phyloP scores from a whole-genome alignment of 768 basidiomycete species.

The Termitomyces sp. region DNA sequence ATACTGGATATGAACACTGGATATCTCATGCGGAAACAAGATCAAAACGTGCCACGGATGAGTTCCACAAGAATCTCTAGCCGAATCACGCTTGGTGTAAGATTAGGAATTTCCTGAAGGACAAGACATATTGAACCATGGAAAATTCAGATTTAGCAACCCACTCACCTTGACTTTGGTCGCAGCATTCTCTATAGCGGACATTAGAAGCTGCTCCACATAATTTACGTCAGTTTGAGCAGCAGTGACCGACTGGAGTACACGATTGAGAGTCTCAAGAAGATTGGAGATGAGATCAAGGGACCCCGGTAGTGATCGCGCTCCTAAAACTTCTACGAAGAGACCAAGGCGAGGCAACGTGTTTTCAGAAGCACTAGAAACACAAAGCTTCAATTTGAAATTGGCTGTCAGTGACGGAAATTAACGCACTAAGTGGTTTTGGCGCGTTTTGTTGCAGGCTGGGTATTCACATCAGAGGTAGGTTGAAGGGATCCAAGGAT shows the following conservation, averaged over 20 bases:
- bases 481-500: slow-evolving; percentile 52
- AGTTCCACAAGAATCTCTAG: slow-evolving; percentile 86
- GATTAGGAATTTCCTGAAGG: slow-evolving; percentile 47
- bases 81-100: slow-evolving; percentile 58
- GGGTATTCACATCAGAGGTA: slow-evolving; percentile 29
- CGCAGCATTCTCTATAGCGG: slow-evolving; percentile 68
- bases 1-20: slow-evolving; percentile 1
- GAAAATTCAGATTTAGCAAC: not conserved
- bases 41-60: slow-evolving; percentile 57
- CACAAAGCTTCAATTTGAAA: not conserved
- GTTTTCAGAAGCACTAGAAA: slow-evolving; percentile 29
- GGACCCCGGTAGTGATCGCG: slow-evolving; percentile 63
- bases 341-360: slow-evolving; percentile 47
- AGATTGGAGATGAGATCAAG: slow-evolving; percentile 67
- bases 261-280: slow-evolving; percentile 66
- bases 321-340: slow-evolving; percentile 67
- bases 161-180: slow-evolving; percentile 49
- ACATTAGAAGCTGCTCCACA: slow-evolving; percentile 80
- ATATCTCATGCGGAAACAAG: not conserved
- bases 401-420: not conserved
- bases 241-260: slow-evolving; percentile 53
- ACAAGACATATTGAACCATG: not conserved
- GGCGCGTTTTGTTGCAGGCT: slow-evolving; percentile 60
- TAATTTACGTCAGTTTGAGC: slow-evolving; percentile 69
- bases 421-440: slow-evolving; percentile 52